Evolutionary conservation across 768 basidiomycete species (phyloP).

Genomic region (Dacryopinax spathularia): DNA sequence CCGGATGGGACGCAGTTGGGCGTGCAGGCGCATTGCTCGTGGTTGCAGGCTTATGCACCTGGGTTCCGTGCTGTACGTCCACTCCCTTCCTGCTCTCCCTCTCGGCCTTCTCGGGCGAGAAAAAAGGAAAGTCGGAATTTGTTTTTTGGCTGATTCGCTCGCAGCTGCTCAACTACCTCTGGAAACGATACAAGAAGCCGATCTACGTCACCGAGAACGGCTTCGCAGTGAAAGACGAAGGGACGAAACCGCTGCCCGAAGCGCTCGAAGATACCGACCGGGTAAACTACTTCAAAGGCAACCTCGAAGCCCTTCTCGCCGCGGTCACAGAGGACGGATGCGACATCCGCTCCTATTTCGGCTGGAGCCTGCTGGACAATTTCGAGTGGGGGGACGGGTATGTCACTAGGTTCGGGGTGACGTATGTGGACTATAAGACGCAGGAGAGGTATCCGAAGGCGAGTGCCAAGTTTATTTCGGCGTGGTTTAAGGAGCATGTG

Average conservation of each 20-base stretch:
- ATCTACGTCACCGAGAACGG: slow-evolving; percentile 66
- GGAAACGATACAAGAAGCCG: slow-evolving; percentile 42
- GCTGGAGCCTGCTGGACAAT: slow-evolving; percentile 59
- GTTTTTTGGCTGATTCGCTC: neutral
- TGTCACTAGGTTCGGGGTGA: slow-evolving; percentile 51
- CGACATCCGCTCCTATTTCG: slow-evolving; percentile 48
- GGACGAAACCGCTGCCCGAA: slow-evolving; percentile 36
- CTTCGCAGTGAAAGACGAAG: slow-evolving; percentile 54
- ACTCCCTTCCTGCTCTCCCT: neutral
- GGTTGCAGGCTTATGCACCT: slow-evolving; percentile 54
- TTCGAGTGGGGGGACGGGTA: slow-evolving; percentile 70
- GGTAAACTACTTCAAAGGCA: slow-evolving; percentile 51
- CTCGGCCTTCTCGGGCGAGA: neutral
- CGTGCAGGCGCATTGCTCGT: slow-evolving; percentile 41
- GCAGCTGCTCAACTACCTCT: slow-evolving; percentile 52
- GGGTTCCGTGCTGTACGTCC: slow-evolving; percentile 46
- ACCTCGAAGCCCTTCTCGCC: slow-evolving; percentile 37
- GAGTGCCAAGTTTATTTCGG: slow-evolving; percentile 41
- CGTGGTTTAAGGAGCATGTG: neutral
- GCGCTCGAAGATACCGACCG: slow-evolving; percentile 47
- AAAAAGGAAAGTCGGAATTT: neutral
- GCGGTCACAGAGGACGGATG: slow-evolving; percentile 53
- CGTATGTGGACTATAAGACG: slow-evolving; percentile 56
- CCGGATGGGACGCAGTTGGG: slow-evolving; percentile 52
- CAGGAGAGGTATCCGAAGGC: slow-evolving; percentile 53